A percentile compares a stretch with the other conserved stretches of the same genome.
Conservation (phyloP, 345 rosid species). For the Camelina neglecta region DNA sequence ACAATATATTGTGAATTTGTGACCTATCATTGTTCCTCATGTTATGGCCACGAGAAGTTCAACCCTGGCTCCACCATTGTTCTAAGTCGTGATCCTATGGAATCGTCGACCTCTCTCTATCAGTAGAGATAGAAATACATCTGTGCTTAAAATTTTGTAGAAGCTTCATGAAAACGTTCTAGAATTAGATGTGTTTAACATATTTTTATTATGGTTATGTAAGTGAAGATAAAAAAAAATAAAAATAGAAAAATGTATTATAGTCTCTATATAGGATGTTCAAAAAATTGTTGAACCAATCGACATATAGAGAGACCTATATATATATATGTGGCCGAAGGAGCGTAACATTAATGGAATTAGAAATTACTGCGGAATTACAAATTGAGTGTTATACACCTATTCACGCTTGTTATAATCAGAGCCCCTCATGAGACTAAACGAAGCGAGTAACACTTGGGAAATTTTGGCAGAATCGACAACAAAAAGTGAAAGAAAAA, state of each 20-base stretch:
- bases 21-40: too few species aligned
- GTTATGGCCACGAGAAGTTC: too few species aligned
- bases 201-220: background rate
- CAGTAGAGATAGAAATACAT: background rate
- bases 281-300: too few species aligned
- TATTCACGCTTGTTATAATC: background rate
- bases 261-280: background rate
- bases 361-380: background rate
- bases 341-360: too few species aligned
- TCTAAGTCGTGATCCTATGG: too few species aligned
- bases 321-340: too few species aligned
- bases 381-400: constrained; percentile 1
- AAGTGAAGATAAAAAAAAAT: constrained; percentile 1
- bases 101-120: too few species aligned
- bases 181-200: background rate
- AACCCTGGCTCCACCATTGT: too few species aligned
- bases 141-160: background rate
- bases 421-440: background rate
- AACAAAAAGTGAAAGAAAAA: constrained; percentile 7
- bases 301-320: too few species aligned
- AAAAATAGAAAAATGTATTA: background rate
- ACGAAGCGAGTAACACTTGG: constrained; percentile 10
- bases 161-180: background rate
- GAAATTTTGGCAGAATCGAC: constrained; percentile 16
- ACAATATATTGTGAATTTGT: too few species aligned